Base-by-base conservation (phyloP, 2,329 filamentous ascomycete genomes). In the Sarocladium kiliense region DNA sequence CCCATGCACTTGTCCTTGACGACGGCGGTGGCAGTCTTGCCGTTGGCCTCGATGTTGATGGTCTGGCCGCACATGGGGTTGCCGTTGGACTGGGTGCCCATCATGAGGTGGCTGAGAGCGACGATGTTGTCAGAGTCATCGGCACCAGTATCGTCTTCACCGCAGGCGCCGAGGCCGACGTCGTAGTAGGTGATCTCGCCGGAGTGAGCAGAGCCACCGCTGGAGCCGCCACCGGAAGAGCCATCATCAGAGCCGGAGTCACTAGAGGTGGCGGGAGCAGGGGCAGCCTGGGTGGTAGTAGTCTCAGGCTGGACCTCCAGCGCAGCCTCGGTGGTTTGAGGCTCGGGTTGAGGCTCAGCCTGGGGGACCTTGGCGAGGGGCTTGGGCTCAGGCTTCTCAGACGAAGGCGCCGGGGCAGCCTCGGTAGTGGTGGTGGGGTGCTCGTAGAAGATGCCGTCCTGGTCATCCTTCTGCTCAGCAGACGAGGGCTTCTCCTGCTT, bases 1-100 rank as follows among this genome's bases (percentile, higher is more conserved):
- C 86, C 85, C 71, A 81, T 80, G 77, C 89, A 94, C 74, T 89
- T 90, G 75, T 94, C 89, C 54, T 79, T 79, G 58, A 92, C 81
- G 3, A 63, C 78, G 58, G 83, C 88, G 2, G 69, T 74, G 62
- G 75, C 67, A 2, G 77, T 77, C 68, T 80, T 80, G 68, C 87
- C 87, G 51, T 78, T 75, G 66, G 75, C 75, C n/a, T 64, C 73
- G 73, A 91, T 82, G 60, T 78, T 84, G 65, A 92, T 80, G 50
- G 73, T 82, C 74, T 84, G 80, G 67, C 84, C 85, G 71, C 90
- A 94, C 68, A 83, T 80, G 49, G 82, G 79, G 77, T 91, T 89
- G 62, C 69, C 74, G 74, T 89, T 90, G 64, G 85, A 85, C 55
- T 68, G 65, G 0, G 66, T 59, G 57, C 82, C 85, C 83, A 92